These are phyloP conservation scores for Pelargonium fulgidum DNA, from an alignment of 441 rosid genomes.

Conservation along the genomic window DNA sequence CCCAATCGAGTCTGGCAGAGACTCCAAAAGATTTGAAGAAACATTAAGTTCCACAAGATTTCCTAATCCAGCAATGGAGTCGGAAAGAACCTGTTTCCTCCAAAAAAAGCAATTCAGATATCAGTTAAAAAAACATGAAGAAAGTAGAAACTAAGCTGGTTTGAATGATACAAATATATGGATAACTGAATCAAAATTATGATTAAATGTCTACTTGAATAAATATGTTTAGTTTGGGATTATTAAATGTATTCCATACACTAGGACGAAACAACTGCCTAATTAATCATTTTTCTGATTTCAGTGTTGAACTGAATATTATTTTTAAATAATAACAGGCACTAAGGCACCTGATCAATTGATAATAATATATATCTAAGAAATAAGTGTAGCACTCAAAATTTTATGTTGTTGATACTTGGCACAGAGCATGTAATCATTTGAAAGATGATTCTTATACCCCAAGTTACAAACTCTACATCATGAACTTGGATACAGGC, in stretches of 20 bases:
- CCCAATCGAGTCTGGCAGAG: conserved; percentile 77
- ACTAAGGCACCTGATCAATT: background rate
- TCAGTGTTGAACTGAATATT: background rate
- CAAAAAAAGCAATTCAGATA: conserved; percentile 4
- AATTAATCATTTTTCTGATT: background rate
- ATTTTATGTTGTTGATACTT: background rate
- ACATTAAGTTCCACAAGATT: conserved; percentile 62
- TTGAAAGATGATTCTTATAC: too few species aligned
- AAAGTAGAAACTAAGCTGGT: background rate
- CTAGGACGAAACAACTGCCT: background rate
- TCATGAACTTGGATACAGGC: too few species aligned
- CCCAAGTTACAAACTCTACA: background rate
- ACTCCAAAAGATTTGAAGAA: conserved; percentile 62
- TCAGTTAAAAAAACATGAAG: background rate
- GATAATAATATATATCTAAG: background rate
- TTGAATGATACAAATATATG: too few species aligned
- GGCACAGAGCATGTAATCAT: background rate
- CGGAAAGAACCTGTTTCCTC: conserved; percentile 59
- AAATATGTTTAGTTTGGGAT: background rate
- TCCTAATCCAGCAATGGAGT: conserved; percentile 62
- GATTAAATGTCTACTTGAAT: background rate
- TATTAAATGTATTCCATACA: background rate
- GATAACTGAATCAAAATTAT: too few species aligned
- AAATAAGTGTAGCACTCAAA: background rate
- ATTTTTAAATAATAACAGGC: background rate